Percentiles rank a stretch among this genome's conserved stretches.
Evolutionary conservation across 2,329 filamentous ascomycete species (phyloP).

Genomic region (Fusarium torulosum): DNA sequence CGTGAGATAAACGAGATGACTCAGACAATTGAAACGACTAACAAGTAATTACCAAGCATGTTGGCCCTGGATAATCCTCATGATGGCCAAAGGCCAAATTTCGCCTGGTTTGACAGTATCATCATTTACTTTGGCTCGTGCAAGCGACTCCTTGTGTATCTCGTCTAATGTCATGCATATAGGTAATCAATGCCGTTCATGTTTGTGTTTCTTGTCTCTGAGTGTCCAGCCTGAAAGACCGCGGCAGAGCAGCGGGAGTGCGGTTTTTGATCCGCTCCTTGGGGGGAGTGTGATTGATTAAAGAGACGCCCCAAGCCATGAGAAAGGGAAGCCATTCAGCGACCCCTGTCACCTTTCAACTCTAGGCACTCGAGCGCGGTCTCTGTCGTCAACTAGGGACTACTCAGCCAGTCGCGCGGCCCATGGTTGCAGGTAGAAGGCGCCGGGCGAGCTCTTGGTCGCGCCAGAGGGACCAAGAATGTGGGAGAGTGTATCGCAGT

Average conservation of each 20-base stretch:
- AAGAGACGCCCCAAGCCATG: constrained; percentile 15
- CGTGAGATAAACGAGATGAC: constrained; percentile 44
- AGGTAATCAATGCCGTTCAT: constrained; percentile 3
- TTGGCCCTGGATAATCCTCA: background rate
- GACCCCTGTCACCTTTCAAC: constrained; percentile 31
- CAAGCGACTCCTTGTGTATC: background rate
- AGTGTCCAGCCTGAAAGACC: constrained; percentile 27
- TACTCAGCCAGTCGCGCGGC: constrained; percentile 35
- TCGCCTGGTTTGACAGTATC: background rate
- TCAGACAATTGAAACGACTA: constrained; percentile 36
- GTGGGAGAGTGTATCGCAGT: constrained; percentile 9
- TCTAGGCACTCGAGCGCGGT: constrained; percentile 28
- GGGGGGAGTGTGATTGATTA: background rate
- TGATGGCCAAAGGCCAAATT: background rate
- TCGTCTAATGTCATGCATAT: constrained; percentile 2
- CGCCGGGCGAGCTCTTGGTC: constrained; percentile 30
- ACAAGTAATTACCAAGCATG: background rate
- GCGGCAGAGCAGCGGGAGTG: constrained; percentile 32
- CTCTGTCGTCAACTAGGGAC: constrained; percentile 30
- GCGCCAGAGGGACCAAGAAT: constrained; percentile 36
- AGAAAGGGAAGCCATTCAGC: constrained; percentile 2
- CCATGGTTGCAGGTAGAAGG: constrained; percentile 28
- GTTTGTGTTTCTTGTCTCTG: constrained; percentile 3
- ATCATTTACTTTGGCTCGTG: background rate
- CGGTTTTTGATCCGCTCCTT: constrained; percentile 28